Evolutionary conservation across 345 rosid genomes (phyloP), one percentile per base, ranked within the genome.

Genomic region (Orychophragmus violaceus): DNA sequence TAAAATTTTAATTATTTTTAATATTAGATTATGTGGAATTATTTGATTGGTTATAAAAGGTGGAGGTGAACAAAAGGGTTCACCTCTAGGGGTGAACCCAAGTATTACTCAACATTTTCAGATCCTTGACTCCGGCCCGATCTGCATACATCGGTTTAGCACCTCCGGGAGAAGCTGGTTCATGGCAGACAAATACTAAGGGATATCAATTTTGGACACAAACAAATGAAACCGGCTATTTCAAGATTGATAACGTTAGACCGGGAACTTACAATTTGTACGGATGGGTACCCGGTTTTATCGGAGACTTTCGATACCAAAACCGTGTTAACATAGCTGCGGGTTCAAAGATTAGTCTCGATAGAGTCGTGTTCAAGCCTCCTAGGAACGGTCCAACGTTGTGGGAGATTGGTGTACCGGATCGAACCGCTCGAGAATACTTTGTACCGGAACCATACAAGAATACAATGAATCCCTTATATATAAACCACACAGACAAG

Each of bases 331-430:
- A 24, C 3, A 46, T 90, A 62, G 30, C 35, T 27, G 75, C 87
- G 25, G 91, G 96, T 81, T 70, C 30, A 2, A n/a, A 32, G 25
- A 77, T 81, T 37, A 58, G 70, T 39, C 68, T 94, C 36, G 84
- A 78, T 5, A 67, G 27, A 13, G 46, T 87, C 2, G 64, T 79
- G 16, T 87, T 79, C 35, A 29, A 71, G 46, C 95, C 97, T 14
- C 99, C 94, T 9, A 85, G 99, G 76, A 82, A 70, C 3, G 97
- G 99, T 32, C 88, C 87, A 0, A 94, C 99, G 1, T 25, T 87
- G 17, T 90, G 96, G 96, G 95, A 90, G 84, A 94, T 94, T 7
- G 96, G 95, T 33, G 25, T 82, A 56, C 89, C 97, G 3, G 90
- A 90, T 35, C 81, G 97, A 21, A 78, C 79, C 0, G 95, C 96